Percentiles rank a stretch among this genome's conserved stretches.
Evolutionary conservation across 106 monocot genomes (phyloP).

Genomic region (Narthecium ossifragum): DNA sequence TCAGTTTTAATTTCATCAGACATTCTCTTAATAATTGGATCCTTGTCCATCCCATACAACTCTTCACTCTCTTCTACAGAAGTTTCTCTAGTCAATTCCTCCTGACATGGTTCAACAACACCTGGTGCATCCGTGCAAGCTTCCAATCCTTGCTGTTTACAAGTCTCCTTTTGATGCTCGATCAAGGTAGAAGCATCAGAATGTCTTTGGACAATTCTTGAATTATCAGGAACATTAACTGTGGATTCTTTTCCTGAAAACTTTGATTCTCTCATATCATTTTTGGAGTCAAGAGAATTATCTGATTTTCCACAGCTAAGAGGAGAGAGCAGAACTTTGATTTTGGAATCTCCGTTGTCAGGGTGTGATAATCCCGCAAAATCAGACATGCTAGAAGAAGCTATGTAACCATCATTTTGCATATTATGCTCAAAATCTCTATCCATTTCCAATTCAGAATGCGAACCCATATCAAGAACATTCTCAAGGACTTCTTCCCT

Average conservation of each 20-base stretch:
- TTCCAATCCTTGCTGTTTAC: background rate
- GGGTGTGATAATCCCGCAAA: background rate
- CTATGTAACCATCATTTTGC: slow-evolving; percentile 6
- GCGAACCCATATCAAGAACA: slow-evolving; percentile 11
- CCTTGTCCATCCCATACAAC: slow-evolving; percentile 23
- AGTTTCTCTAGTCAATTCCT: slow-evolving; percentile 7
- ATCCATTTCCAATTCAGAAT: slow-evolving; percentile 12
- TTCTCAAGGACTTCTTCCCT: slow-evolving; percentile 4
- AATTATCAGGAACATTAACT: background rate
- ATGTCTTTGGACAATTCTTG: background rate
- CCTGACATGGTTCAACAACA: slow-evolving; percentile 13
- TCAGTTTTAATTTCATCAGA: too few relatives aligned
- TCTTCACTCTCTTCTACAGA: slow-evolving; percentile 15
- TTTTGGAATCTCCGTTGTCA: slow-evolving; percentile 24
- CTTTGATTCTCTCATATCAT: background rate
- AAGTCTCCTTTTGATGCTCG: slow-evolving; percentile 3
- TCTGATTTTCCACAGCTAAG: slow-evolving; percentile 8
- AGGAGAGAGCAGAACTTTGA: slow-evolving; percentile 14
- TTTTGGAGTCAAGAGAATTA: too few relatives aligned
- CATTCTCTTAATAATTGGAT: too few relatives aligned
- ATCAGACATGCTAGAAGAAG: background rate
- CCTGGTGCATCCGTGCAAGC: background rate
- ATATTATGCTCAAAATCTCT: slow-evolving; percentile 22
- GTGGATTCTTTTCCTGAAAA: slow-evolving; percentile 2
- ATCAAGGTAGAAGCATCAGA: slow-evolving; percentile 2